Conservation (phyloP, 2,329 filamentous ascomycete species). For the Escovopsis sp. region DNA sequence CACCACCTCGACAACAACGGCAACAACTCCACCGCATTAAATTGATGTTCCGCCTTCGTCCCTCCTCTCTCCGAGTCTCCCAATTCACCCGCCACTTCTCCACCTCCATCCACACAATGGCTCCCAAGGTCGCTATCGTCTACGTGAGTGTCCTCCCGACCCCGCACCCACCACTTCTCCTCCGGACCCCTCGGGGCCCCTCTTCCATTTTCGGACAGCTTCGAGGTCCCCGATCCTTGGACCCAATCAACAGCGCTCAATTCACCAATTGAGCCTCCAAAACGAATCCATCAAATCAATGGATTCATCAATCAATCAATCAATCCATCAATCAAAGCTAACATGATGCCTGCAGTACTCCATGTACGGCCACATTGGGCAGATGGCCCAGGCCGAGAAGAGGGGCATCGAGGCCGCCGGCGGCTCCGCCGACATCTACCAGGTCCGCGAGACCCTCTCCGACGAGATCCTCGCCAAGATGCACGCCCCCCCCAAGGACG, state of each 20-base stretch:
- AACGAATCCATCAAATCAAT: not conserved
- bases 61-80: too few relatives aligned
- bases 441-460: constrained; percentile 78
- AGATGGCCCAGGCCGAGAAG: constrained; percentile 80
- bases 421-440: constrained; percentile 67
- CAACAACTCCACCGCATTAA: not conserved
- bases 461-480: constrained; percentile 78
- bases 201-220: not conserved
- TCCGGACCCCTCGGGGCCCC: not conserved
- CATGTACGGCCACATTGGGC: constrained; percentile 80
- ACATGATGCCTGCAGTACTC: constrained; percentile 51
- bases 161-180: not conserved
- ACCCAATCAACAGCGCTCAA: not conserved
- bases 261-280: not conserved
- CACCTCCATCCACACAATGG: constrained; percentile 44
- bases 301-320: not conserved
- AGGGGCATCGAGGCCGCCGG: constrained; percentile 79
- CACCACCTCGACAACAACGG: not conserved
- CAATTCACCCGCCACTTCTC: not conserved
- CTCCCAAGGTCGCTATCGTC: constrained; percentile 83
- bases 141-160: constrained; percentile 44
- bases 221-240: not conserved
- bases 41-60: not conserved
- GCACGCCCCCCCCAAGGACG: constrained; percentile 67
- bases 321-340: too few relatives aligned